Evolutionary conservation across 2,329 filamentous ascomycete species (phyloP).

Genomic region (Beauveria sp.): DNA sequence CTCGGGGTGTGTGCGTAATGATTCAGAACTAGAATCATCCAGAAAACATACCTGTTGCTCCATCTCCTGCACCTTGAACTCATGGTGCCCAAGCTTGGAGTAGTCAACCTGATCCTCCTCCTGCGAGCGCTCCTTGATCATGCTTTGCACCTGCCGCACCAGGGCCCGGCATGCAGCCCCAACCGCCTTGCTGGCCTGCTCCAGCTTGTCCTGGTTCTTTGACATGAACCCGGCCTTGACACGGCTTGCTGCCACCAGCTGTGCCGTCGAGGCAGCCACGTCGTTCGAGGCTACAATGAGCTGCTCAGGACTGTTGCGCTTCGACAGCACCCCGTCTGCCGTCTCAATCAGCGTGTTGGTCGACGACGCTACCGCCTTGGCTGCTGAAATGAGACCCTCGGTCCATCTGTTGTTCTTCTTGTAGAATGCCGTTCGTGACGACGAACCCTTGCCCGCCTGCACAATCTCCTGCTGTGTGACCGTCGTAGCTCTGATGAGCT

Average conservation of each 20-base stretch:
- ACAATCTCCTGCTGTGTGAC: slow-evolving; percentile 95
- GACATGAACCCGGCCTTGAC: slow-evolving; percentile 99
- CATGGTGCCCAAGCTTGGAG: slow-evolving; percentile 76
- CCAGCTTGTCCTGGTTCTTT: slow-evolving; percentile 87
- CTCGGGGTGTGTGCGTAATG: neutral
- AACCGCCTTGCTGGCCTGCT: slow-evolving; percentile 87
- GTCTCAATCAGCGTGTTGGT: slow-evolving; percentile 98
- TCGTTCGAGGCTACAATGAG: slow-evolving; percentile 97
- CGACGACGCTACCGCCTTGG: slow-evolving; percentile 87
- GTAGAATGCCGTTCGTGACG: slow-evolving; percentile 90
- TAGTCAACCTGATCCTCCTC: slow-evolving; percentile 87
- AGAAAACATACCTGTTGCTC: slow-evolving; percentile 74
- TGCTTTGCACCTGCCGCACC: slow-evolving; percentile 86
- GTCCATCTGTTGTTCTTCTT: slow-evolving; percentile 99
- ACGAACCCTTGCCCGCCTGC: slow-evolving; percentile 78
- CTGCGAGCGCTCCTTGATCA: slow-evolving; percentile 80
- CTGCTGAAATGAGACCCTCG: slow-evolving; percentile 91
- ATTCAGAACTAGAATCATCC: neutral
- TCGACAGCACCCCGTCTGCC: slow-evolving; percentile 87
- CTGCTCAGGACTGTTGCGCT: slow-evolving; percentile 89
- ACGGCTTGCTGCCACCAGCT: slow-evolving; percentile 88
- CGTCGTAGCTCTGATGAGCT: slow-evolving; percentile 91
- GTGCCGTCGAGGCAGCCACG: slow-evolving; percentile 90
- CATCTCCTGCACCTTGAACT: slow-evolving; percentile 99
- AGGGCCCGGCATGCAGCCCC: slow-evolving; percentile 79